Conservation (phyloP, 257 asterid genomes). For the Solanum gracilifrons region DNA sequence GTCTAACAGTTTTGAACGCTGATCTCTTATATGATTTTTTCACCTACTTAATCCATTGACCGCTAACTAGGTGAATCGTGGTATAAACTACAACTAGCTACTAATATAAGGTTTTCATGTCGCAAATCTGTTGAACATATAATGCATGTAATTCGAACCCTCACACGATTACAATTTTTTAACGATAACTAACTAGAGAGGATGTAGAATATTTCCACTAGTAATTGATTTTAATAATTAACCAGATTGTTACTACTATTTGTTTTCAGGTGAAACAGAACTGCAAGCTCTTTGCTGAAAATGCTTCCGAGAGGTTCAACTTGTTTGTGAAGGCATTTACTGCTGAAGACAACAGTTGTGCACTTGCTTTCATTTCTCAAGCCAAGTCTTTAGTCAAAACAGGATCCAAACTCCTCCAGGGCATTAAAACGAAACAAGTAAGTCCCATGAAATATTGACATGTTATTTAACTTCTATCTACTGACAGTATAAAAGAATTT, state of each 20-base stretch:
- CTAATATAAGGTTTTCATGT: not conserved
- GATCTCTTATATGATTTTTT: not conserved
- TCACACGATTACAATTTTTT: not conserved
- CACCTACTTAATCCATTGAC: not conserved
- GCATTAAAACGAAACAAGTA: conserved; percentile 66
- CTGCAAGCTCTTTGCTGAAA: conserved; percentile 40
- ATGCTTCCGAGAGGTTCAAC: conserved; percentile 55
- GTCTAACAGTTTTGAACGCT: not conserved
- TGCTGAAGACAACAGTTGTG: conserved; percentile 37
- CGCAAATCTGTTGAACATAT: not conserved
- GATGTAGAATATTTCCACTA: not conserved
- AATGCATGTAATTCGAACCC: not conserved
- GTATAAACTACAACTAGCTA: not conserved
- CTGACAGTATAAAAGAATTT: not conserved
- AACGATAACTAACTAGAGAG: not conserved
- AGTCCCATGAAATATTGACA: not conserved
- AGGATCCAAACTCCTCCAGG: conserved; percentile 41
- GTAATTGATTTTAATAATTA: not conserved
- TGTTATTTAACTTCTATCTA: not conserved
- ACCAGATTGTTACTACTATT: not conserved
- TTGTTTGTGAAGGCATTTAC: conserved; percentile 46
- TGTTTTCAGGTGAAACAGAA: conserved; percentile 49
- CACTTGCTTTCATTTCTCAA: conserved; percentile 43
- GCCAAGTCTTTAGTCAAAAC: conserved; percentile 36
- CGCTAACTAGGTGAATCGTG: too few species aligned